Evolutionary conservation across 306 rosid genomes (phyloP).

Genomic region (Hippophae gyantsensis): DNA sequence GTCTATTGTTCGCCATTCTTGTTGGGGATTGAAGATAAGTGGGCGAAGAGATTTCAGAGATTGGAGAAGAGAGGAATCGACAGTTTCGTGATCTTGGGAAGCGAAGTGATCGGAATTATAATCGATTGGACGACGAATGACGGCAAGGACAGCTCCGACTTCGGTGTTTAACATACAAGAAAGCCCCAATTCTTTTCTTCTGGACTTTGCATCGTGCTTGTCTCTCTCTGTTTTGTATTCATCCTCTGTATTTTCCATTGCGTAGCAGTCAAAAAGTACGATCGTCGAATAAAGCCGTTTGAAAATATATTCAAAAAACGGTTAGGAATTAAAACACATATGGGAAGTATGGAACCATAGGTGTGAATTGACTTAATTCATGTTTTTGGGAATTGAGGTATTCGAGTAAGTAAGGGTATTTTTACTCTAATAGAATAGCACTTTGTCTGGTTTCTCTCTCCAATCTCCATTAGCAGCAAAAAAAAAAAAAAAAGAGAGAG

Average conservation of each 20-base stretch:
- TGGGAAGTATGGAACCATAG: no score
- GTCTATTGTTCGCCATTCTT: constrained; percentile 65
- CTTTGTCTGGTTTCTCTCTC: no score
- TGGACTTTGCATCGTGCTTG: constrained; percentile 4
- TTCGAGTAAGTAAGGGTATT: no score
- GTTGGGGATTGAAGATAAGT: constrained; percentile 62
- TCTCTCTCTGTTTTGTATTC: constrained; percentile 3
- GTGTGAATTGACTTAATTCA: no score
- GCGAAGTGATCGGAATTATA: constrained; percentile 17
- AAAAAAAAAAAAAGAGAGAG: no score
- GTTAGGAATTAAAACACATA: neutral
- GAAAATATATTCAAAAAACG: constrained; percentile 12
- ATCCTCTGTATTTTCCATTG: constrained; percentile 8
- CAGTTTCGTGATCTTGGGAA: constrained; percentile 26
- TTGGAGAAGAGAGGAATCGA: constrained; percentile 37
- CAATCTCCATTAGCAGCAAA: no score
- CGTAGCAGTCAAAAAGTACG: neutral
- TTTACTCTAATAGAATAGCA: no score
- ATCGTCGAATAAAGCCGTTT: neutral
- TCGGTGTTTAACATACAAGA: constrained; percentile 91
- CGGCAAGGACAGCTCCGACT: constrained; percentile 73
- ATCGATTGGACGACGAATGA: constrained; percentile 54
- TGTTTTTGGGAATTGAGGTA: no score
- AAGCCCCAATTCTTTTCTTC: constrained; percentile 49
- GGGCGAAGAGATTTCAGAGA: constrained; percentile 74